Conservation (phyloP, 1,284 basidiomycete species). For the Macrocystidia cucumis region DNA sequence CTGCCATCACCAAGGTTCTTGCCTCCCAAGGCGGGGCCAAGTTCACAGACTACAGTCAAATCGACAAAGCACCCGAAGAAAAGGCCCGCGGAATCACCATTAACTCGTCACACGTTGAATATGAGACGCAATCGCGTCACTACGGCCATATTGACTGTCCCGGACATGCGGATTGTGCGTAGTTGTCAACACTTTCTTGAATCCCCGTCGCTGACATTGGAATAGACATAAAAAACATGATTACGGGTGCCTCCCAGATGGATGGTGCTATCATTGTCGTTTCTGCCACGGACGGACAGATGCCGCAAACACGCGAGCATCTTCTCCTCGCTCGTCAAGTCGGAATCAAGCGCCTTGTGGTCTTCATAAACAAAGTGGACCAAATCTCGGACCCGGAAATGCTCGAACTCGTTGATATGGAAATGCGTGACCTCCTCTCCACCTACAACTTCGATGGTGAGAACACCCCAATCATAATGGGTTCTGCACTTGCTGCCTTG, state of each 20-base stretch:
- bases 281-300: conserved; percentile 98
- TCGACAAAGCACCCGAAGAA: conserved; percentile 99
- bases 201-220: conserved; percentile 7
- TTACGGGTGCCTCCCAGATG: conserved; percentile 99
- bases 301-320: conserved; percentile 99
- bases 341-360: conserved; percentile 96
- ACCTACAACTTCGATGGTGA: conserved; percentile 97
- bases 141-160: conserved; percentile 99
- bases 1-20: conserved; percentile 97
- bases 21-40: conserved; percentile 78
- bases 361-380: conserved; percentile 99
- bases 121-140: conserved; percentile 88
- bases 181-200: background rate
- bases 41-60: conserved; percentile 96
- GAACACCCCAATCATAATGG: conserved; percentile 94
- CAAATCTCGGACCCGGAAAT: conserved; percentile 96
- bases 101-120: conserved; percentile 93
- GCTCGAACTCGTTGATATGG: conserved; percentile 99
- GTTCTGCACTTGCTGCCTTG: conserved; percentile 92
- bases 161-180: conserved; percentile 84
- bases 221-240: conserved; percentile 95
- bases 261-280: conserved; percentile 97
- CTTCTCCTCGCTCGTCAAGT: conserved; percentile 96
- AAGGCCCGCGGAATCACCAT: conserved; percentile 99
- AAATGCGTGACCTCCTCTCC: conserved; percentile 96